Conservation (phyloP, 345 rosid species). For the Raphanus raphanistrum region DNA sequence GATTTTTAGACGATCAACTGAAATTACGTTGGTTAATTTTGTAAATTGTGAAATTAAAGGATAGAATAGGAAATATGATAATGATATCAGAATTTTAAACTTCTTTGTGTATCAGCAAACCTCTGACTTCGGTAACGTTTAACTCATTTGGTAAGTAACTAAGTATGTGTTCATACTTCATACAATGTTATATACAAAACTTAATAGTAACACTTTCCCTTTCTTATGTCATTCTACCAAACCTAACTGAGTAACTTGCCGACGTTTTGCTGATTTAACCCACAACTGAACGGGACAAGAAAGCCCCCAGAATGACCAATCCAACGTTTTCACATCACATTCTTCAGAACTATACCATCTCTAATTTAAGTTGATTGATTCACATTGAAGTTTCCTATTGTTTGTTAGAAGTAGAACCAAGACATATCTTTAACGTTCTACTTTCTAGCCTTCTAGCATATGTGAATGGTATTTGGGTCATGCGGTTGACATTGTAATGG, state of each 20-base stretch:
- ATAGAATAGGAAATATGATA: neutral
- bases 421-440: neutral
- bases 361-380: too few relatives aligned
- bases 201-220: neutral
- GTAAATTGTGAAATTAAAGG: slow-evolving; percentile 2
- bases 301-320: neutral
- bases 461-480: neutral
- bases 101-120: neutral
- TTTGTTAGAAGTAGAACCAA: neutral
- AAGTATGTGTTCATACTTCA: neutral
- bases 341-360: neutral
- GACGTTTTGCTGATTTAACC: neutral
- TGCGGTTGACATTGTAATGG: neutral
- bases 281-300: neutral
- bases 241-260: neutral
- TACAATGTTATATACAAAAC: neutral
- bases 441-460: neutral
- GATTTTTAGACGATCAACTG: neutral
- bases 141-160: neutral
- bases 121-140: neutral
- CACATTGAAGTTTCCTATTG: too few relatives aligned
- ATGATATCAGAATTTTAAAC: neutral
- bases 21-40: neutral
- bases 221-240: neutral
- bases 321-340: neutral